Conservation (phyloP, 2,329 filamentous ascomycete genomes). For the Rhinocladiella similis region DNA sequence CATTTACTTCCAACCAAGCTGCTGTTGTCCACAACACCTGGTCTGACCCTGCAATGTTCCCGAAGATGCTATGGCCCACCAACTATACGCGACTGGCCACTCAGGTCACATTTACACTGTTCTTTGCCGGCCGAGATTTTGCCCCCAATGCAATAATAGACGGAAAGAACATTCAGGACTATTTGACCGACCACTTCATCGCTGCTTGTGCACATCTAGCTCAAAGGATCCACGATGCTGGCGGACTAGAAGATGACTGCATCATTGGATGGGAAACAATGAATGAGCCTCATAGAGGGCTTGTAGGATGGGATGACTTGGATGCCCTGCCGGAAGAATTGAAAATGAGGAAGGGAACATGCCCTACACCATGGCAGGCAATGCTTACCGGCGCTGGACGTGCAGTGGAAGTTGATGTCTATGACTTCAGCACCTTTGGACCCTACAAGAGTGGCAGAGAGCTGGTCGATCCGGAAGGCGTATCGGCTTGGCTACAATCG, state of each 20-base stretch:
- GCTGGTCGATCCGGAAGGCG: conserved; percentile 84
- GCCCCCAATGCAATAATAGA: conserved; percentile 95
- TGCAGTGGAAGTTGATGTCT: conserved; percentile 85
- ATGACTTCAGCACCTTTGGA: conserved; percentile 90
- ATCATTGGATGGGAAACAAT: conserved; percentile 95
- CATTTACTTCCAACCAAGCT: conserved; percentile 82
- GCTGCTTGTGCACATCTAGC: conserved; percentile 78
- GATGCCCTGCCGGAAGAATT: conserved; percentile 81
- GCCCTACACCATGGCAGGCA: conserved; percentile 90
- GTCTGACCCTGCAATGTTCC: conserved; percentile 78
- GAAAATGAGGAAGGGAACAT: conserved; percentile 87
- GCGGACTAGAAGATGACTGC: conserved; percentile 80
- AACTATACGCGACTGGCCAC: conserved; percentile 88
- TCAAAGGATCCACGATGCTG: conserved; percentile 81
- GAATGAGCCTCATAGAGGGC: conserved; percentile 90
- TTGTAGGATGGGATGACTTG: conserved; percentile 81
- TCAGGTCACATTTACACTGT: conserved; percentile 90
- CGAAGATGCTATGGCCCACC: conserved; percentile 99
- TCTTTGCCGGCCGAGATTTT: conserved; percentile 88
- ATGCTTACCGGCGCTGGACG: conserved; percentile 88
- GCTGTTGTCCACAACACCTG: conserved; percentile 95
- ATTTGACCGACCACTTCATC: conserved; percentile 83
- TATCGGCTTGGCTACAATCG: conserved; percentile 78
- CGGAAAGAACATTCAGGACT: conserved; percentile 94
- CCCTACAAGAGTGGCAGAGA: conserved; percentile 84